A percentile compares a stretch with the other conserved stretches of the same genome.
Conservation (phyloP, 2,329 filamentous ascomycete species). For the Sclerotinia nivalis region DNA sequence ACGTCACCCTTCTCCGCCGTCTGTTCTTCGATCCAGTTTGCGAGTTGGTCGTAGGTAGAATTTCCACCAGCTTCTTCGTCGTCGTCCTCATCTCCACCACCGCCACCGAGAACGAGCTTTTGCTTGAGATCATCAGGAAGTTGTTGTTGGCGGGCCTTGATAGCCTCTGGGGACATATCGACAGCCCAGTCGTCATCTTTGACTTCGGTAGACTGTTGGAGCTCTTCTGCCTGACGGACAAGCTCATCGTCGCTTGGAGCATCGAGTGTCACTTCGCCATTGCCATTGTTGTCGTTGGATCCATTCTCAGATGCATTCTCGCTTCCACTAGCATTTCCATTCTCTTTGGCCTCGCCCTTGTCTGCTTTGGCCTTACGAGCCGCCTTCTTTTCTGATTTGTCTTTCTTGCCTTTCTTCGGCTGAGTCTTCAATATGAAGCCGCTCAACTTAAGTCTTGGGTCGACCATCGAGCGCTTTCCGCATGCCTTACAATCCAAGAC, state of each 20-base stretch:
- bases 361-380: conserved; percentile 70
- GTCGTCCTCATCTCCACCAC: conserved; percentile 75
- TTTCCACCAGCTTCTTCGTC: conserved; percentile 74
- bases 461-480: conserved; percentile 87
- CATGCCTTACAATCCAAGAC: conserved; percentile 98
- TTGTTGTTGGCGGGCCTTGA: conserved; percentile 89
- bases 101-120: conserved; percentile 77
- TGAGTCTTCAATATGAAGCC: conserved; percentile 97
- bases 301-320: conserved; percentile 65
- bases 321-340: conserved; percentile 58
- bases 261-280: conserved; percentile 57
- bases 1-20: conserved; percentile 71
- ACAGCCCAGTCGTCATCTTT: conserved; percentile 95
- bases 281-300: conserved; percentile 45
- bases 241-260: conserved; percentile 90
- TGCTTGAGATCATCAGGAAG: conserved; percentile 95
- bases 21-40: conserved; percentile 83
- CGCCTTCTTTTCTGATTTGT: conserved; percentile 91
- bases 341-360: conserved; percentile 49
- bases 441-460: conserved; percentile 91
- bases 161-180: conserved; percentile 92
- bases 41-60: conserved; percentile 85
- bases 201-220: conserved; percentile 65
- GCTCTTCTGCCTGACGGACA: conserved; percentile 72
- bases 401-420: conserved; percentile 96